Evolutionary conservation across 2,329 filamentous ascomycete genomes (phyloP).

Genomic region (Lecanicillium sp.): DNA sequence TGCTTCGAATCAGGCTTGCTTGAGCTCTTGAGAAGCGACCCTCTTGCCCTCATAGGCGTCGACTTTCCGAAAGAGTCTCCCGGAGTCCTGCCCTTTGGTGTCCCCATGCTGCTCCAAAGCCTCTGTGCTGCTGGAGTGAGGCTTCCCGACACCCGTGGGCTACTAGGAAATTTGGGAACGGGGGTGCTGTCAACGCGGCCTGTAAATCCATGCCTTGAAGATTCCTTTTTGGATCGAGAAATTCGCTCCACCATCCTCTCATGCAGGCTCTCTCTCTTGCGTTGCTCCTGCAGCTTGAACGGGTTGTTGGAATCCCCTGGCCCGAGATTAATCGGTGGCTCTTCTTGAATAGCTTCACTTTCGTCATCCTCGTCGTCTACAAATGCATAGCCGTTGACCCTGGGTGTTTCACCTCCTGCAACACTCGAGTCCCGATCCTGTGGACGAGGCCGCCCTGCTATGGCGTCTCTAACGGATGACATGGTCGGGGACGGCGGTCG

Average conservation of each 20-base stretch:
- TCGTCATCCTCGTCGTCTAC: conserved; percentile 71
- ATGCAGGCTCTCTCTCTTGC: conserved; percentile 72
- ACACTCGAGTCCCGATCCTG: conserved; percentile 53
- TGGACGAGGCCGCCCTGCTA: conserved; percentile 60
- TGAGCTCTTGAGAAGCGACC: conserved; percentile 28
- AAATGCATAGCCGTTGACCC: conserved; percentile 89
- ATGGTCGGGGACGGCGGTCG: conserved; percentile 70
- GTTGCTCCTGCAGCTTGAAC: conserved; percentile 69
- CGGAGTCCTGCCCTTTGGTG: conserved; percentile 27
- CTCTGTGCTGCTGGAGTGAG: conserved; percentile 69
- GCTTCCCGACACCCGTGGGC: conserved; percentile 45
- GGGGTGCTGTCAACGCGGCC: conserved; percentile 52
- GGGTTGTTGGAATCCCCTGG: conserved; percentile 61
- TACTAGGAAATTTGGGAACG: conserved; percentile 63
- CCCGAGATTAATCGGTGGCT: conserved; percentile 47
- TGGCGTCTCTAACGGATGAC: conserved; percentile 76
- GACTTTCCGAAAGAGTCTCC: conserved; percentile 25
- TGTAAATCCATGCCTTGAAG: conserved; percentile 49
- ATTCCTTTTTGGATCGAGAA: conserved; percentile 60
- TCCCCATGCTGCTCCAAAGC: conserved; percentile 54
- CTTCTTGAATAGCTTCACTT: conserved; percentile 18
- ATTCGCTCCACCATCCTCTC: conserved; percentile 80
- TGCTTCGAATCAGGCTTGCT: conserved; percentile 12
- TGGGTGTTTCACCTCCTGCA: conserved; percentile 63
- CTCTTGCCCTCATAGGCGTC: conserved; percentile 28